phyloP scores from a whole-genome alignment of 345 rosid species.

The Eucalyptus coolabah region DNA sequence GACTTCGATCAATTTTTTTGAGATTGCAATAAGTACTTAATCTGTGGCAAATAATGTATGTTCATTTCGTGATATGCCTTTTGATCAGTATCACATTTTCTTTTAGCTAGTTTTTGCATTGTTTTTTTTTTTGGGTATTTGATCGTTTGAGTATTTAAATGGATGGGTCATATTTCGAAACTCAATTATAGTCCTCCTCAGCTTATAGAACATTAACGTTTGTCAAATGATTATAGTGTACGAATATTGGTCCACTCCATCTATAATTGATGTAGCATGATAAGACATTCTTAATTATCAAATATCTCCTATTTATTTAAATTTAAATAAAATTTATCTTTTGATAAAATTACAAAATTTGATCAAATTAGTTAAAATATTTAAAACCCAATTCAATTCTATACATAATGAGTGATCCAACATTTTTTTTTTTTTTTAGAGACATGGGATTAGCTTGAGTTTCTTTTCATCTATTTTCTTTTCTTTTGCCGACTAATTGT shows the following conservation, averaged over 20 bases:
- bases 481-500: background rate
- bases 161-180: background rate
- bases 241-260: background rate
- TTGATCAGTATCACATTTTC: too few relatives aligned
- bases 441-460: background rate
- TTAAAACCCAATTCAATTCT: background rate
- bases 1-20: too few relatives aligned
- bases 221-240: background rate
- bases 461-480: background rate
- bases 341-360: background rate
- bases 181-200: background rate
- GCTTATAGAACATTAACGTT: background rate
- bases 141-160: too few relatives aligned
- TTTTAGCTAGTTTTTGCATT: accelerated
- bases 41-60: accelerated
- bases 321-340: too few relatives aligned
- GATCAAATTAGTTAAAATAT: background rate
- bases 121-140: too few relatives aligned
- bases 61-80: too few relatives aligned
- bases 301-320: too few relatives aligned
- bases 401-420: background rate
- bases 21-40: too few relatives aligned
- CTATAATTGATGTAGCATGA: background rate
- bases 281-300: background rate
- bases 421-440: background rate